Conservation (phyloP, 306 rosid genomes). For the Benincasa hispida region DNA sequence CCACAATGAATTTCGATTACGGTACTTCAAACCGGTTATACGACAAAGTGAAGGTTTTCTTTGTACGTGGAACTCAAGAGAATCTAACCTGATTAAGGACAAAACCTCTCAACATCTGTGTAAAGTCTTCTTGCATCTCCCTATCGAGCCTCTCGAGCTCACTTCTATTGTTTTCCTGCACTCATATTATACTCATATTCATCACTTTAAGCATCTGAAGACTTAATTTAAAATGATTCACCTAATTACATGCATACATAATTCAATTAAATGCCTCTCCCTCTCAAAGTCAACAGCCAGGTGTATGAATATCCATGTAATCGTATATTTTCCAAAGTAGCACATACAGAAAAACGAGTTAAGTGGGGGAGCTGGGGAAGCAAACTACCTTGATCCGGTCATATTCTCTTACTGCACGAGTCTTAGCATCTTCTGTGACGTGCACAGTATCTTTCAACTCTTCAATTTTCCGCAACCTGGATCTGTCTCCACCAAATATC, state of each 20-base stretch:
- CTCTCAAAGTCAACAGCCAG: background rate
- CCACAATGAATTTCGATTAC: background rate
- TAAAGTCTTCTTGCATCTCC: slow-evolving; percentile 69
- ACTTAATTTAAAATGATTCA: background rate
- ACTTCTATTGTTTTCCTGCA: slow-evolving; percentile 82
- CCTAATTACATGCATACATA: background rate
- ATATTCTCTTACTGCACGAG: slow-evolving; percentile 68
- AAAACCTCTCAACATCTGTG: slow-evolving; percentile 83
- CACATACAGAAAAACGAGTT: background rate
- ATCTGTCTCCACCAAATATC: slow-evolving; percentile 78
- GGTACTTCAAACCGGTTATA: background rate
- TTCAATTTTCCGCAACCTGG: slow-evolving; percentile 63
- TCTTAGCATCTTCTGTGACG: slow-evolving; percentile 78
- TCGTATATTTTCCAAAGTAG: background rate
- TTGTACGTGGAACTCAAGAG: background rate
- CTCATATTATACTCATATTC: slow-evolving; percentile 8
- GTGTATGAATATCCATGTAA: background rate
- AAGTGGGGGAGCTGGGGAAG: background rate
- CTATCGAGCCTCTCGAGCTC: slow-evolving; percentile 84
- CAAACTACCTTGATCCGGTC: slow-evolving; percentile 71
- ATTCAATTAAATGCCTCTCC: background rate
- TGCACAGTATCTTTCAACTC: slow-evolving; percentile 74
- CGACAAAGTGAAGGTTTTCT: background rate
- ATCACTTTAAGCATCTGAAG: background rate
- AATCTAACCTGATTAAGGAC: slow-evolving; percentile 75